A percentile compares a stretch with the other conserved stretches of the same genome.
Evolutionary conservation across 176 grass and related monocot species (phyloP).

Genomic region (Aegilops longissima): DNA sequence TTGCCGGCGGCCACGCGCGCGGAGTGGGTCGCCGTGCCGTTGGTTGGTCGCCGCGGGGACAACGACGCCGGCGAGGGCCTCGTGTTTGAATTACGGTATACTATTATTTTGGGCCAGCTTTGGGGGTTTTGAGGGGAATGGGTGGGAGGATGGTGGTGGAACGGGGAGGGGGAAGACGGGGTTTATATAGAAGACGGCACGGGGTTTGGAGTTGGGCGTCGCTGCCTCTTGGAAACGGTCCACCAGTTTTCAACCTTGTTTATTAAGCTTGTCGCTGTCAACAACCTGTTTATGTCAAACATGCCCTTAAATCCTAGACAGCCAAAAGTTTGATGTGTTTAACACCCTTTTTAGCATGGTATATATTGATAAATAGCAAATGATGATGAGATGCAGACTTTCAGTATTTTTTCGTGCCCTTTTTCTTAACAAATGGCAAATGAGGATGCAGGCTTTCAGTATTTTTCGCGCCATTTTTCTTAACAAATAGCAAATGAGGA

Average conservation of each 20-base stretch:
- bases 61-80: conserved; percentile 28
- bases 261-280: not conserved
- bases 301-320: not conserved
- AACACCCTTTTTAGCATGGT: too few species aligned
- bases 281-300: not conserved
- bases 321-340: not conserved
- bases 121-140: conserved; percentile 5
- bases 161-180: not conserved
- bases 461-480: too few species aligned
- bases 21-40: not conserved
- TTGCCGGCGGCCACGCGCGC: not conserved
- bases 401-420: too few species aligned
- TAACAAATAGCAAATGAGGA: too few species aligned
- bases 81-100: conserved; percentile 20
- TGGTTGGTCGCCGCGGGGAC: not conserved
- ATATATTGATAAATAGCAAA: too few species aligned
- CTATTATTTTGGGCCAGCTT: conserved; percentile 23
- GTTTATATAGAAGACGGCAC: conserved; percentile 18
- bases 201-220: not conserved
- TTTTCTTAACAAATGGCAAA: too few species aligned
- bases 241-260: not conserved
- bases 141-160: not conserved
- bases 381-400: too few species aligned
- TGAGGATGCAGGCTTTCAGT: too few species aligned
- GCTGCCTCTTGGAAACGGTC: not conserved